phyloP scores from a whole-genome alignment of 768 basidiomycete species.

The Phaeolepiota aurea region DNA sequence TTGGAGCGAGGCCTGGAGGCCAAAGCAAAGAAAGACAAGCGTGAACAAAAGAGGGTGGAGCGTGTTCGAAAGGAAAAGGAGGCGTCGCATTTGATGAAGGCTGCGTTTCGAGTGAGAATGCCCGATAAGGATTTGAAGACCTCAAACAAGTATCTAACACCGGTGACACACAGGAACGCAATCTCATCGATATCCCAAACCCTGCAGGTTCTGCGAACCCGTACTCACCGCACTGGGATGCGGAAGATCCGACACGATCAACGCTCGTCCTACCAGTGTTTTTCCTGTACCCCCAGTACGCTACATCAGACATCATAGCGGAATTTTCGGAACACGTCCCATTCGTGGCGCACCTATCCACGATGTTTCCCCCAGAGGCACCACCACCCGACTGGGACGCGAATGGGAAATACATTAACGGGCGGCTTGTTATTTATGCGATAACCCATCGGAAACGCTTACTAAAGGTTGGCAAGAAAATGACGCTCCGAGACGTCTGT shows the following conservation, averaged over 20 bases:
- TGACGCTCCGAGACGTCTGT: conserved; percentile 77
- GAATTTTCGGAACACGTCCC: conserved; percentile 81
- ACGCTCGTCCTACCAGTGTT: conserved; percentile 81
- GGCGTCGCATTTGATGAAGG: conserved; percentile 40
- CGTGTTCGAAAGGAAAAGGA: conserved; percentile 41
- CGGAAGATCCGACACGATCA: conserved; percentile 47
- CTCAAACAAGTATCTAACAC: conserved; percentile 3
- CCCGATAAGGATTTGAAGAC: not conserved
- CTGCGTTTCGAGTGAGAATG: conserved; percentile 60
- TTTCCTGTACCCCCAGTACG: conserved; percentile 88
- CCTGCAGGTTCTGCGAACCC: conserved; percentile 46
- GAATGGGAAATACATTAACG: conserved; percentile 54
- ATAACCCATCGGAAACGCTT: conserved; percentile 69
- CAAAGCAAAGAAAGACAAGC: conserved; percentile 42
- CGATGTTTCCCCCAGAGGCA: conserved; percentile 75
- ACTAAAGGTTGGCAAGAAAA: conserved; percentile 87
- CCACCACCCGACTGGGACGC: conserved; percentile 72
- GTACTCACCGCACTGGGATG: conserved; percentile 58
- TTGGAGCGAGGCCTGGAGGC: conserved; percentile 37
- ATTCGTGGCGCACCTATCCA: conserved; percentile 65
- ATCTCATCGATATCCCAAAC: conserved; percentile 50
- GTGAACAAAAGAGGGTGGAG: conserved; percentile 41
- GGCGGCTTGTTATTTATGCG: conserved; percentile 72
- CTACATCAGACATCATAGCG: conserved; percentile 82
- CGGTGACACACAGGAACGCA: conserved; percentile 50